Conservation (phyloP, 345 rosid genomes). For the Turnera subulata region DNA sequence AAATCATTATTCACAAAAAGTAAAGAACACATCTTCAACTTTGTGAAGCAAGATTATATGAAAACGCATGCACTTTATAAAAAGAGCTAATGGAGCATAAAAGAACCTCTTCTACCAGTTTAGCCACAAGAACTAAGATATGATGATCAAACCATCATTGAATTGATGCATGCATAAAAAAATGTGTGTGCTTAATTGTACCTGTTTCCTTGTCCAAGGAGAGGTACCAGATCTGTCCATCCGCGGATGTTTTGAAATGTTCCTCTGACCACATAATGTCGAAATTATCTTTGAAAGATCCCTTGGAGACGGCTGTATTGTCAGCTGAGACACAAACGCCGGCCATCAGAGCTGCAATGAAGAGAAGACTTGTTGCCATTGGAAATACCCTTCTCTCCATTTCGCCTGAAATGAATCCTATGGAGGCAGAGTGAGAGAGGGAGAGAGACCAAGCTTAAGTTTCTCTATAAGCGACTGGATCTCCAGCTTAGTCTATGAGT, state of each 20-base stretch:
- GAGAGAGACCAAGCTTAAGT: constrained; percentile 3
- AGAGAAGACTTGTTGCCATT: constrained; percentile 31
- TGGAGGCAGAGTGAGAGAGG: constrained; percentile 1
- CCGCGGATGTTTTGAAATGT: constrained; percentile 88
- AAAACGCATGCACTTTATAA: no score
- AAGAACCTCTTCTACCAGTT: no score
- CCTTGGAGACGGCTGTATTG: constrained; percentile 41
- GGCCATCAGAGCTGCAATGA: constrained; percentile 34
- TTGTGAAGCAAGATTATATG: not conserved
- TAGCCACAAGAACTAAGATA: no score
- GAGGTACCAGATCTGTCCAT: constrained; percentile 96
- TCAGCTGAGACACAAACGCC: constrained; percentile 14
- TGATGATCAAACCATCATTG: no score
- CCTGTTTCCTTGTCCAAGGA: constrained; percentile 92
- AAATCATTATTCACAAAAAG: not conserved
- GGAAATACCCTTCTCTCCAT: constrained; percentile 34
- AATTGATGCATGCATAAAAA: no score
- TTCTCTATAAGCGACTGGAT: constrained; percentile 16
- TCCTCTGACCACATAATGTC: constrained; percentile 89
- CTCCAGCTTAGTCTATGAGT: not conserved
- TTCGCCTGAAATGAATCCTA: constrained; percentile 1
- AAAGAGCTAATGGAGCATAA: no score
- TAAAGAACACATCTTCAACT: not conserved
- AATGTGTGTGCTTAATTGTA: no score
- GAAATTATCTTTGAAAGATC: constrained; percentile 80